A percentile compares a stretch with the other conserved stretches of the same genome.
Conservation (phyloP, 1,139 yeast genomes). For the Hyphopichia pseudoburtonii region DNA sequence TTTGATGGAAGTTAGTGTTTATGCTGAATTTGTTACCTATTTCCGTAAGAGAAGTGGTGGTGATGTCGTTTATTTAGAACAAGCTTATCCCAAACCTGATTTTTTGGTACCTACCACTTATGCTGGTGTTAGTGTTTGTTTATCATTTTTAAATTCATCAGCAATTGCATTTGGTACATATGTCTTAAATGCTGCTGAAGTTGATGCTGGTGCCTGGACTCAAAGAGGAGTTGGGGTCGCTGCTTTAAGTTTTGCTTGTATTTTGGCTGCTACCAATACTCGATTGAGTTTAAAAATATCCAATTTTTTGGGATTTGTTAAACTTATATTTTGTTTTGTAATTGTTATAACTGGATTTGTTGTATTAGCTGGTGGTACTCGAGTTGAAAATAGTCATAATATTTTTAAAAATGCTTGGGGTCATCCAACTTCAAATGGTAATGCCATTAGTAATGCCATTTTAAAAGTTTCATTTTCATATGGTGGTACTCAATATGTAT, state of each 20-base stretch:
- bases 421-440: conserved; percentile 42
- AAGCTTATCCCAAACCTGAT: conserved; percentile 41
- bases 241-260: conserved; percentile 28
- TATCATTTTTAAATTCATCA: conserved; percentile 40
- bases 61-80: conserved; percentile 45
- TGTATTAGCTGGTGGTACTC: conserved; percentile 39
- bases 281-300: conserved; percentile 32
- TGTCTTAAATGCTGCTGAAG: conserved; percentile 36
- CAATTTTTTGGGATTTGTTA: conserved; percentile 38
- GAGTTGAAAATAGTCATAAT: conserved; percentile 28
- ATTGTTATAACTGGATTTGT: conserved; percentile 37
- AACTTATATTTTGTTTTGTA: conserved; percentile 36
- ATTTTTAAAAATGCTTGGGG: conserved; percentile 38
- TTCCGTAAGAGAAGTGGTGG: conserved; percentile 41
- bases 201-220: conserved; percentile 35
- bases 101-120: conserved; percentile 41
- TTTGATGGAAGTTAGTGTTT: conserved; percentile 31
- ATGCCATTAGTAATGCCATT: conserved; percentile 42
- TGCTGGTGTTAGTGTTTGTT: conserved; percentile 40
- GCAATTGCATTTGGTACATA: conserved; percentile 45
- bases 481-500: conserved; percentile 39
- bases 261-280: conserved; percentile 27
- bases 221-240: conserved; percentile 44
- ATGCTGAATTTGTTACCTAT: conserved; percentile 40
- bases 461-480: conserved; percentile 44